Evolutionary conservation across 129 eudicot genomes (phyloP), one percentile per base, ranked within the genome.

Genomic region (Pittosporum tobira): DNA sequence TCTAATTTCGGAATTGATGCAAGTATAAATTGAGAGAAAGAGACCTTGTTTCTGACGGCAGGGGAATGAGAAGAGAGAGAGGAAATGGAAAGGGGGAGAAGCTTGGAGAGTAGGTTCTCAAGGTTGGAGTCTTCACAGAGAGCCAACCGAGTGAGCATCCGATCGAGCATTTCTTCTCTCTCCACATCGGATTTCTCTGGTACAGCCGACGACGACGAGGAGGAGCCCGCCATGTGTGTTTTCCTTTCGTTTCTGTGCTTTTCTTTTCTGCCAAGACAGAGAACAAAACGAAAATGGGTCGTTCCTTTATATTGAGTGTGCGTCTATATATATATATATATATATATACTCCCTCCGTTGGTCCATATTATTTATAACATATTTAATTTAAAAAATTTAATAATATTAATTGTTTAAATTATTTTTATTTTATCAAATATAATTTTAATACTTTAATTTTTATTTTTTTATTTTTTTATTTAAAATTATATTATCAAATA

Each of bases 141-240:
- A 7, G 99, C 99, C 66, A 91, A 71, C n/a, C 95, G 86, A 42
- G 96, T 91, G n/a, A 91, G 72, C 99, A 91, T 83, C 23, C 96
- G 80, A 64, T 87, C 99, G 27, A 91, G 69, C 65, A 84, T 64
- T 59, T 91, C 99, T 70, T 70, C 95, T 38, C 54, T 81, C 69
- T 91, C 98, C n/a, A 6, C 73, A 31, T 91, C 99, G 18, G 96
- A 75, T 73, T 77, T 86, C 48, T 74, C 84, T 19, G 77, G 30
- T 0, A 67, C 61, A 19, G 30, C n/a, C 2, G 83, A 27, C 43
- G 75, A 20, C 22, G 67, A 22, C 73, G 81, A 48, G 48, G 44
- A 45, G 25, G 65, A 61, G 26, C 25, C 54, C 52, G 65, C 52
- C 65, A 61, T 61, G 16, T 46, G 23, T 11, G n/a, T 12, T 20